A percentile compares a stretch with the other conserved stretches of the same genome.
Conservation (phyloP, 2,329 filamentous ascomycete species). For the Trichoderma koningii region DNA sequence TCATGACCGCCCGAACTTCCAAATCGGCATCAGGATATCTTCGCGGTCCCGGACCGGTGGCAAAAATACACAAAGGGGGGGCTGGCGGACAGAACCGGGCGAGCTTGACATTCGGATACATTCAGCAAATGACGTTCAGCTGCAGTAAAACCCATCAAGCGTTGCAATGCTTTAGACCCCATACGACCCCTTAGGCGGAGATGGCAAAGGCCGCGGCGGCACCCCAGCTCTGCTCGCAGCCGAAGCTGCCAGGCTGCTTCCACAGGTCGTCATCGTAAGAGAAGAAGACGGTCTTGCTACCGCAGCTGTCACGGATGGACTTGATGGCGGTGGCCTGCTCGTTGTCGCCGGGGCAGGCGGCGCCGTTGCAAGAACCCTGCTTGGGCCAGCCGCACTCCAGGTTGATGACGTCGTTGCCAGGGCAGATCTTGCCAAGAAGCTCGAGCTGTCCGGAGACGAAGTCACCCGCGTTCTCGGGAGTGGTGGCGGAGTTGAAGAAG, state of each 20-base stretch:
- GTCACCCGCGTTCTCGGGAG: constrained; percentile 66
- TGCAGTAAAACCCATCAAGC: constrained; percentile 15
- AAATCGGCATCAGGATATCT: constrained; percentile 15
- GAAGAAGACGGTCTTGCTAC: constrained; percentile 77
- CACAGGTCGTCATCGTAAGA: constrained; percentile 76
- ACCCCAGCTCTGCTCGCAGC: constrained; percentile 82
- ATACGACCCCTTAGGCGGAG: background rate
- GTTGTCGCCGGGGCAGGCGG: constrained; percentile 64
- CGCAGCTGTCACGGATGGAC: constrained; percentile 66
- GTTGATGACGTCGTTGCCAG: constrained; percentile 72
- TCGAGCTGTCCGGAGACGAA: constrained; percentile 76
- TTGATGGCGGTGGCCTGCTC: constrained; percentile 74
- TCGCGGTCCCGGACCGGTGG: background rate
- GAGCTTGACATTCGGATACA: constrained; percentile 20
- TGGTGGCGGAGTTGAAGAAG: constrained; percentile 80
- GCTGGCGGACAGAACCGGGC: constrained; percentile 10
- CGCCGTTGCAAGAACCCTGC: constrained; percentile 68
- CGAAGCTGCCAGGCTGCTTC: constrained; percentile 71
- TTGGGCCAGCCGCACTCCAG: constrained; percentile 91
- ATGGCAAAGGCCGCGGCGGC: constrained; percentile 38
- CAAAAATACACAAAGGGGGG: background rate
- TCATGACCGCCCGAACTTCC: constrained; percentile 11
- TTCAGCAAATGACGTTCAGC: constrained; percentile 13
- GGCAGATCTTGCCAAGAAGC: constrained; percentile 70
- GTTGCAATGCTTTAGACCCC: background rate